These are phyloP conservation scores for Adenanthera pavonina DNA, from an alignment of 306 rosid genomes.

Conservation along the genomic window DNA sequence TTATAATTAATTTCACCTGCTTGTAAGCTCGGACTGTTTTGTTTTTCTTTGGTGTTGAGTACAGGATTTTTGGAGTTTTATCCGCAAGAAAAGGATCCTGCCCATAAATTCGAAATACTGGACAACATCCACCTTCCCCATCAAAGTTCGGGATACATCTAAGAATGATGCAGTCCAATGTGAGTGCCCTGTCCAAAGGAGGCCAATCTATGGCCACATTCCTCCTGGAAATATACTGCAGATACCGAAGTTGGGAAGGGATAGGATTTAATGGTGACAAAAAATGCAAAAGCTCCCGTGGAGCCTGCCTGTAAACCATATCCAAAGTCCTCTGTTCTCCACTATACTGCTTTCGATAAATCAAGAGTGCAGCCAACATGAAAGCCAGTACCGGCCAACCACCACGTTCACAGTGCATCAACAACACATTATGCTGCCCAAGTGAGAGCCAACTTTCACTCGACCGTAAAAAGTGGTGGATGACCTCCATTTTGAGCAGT, in stretches of 20 bases:
- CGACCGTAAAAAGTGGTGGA: slow-evolving; percentile 89
- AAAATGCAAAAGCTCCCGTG: slow-evolving; percentile 77
- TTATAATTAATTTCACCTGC: slow-evolving; percentile 81
- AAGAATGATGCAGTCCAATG: slow-evolving; percentile 86
- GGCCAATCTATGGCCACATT: slow-evolving; percentile 93
- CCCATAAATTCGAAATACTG: slow-evolving; percentile 82
- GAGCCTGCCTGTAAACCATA: slow-evolving; percentile 91
- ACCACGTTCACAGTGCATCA: slow-evolving; percentile 94
- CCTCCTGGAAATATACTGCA: slow-evolving; percentile 88
- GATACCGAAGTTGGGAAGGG: slow-evolving; percentile 90
- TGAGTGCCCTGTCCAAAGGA: slow-evolving; percentile 84
- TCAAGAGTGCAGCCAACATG: slow-evolving; percentile 87
- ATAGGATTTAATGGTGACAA: slow-evolving; percentile 75
- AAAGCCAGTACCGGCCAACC: slow-evolving; percentile 96
- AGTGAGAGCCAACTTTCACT: slow-evolving; percentile 93
- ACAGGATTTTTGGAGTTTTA: slow-evolving; percentile 65
- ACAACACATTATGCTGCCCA: slow-evolving; percentile 75
- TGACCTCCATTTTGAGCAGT: slow-evolving; percentile 76
- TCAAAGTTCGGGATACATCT: slow-evolving; percentile 78
- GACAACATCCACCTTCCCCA: slow-evolving; percentile 80
- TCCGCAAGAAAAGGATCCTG: slow-evolving; percentile 74
- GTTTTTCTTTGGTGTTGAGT: slow-evolving; percentile 70
- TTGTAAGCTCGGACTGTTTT: slow-evolving; percentile 65
- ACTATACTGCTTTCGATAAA: slow-evolving; percentile 65
- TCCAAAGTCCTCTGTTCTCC: slow-evolving; percentile 94